phyloP scores from a whole-genome alignment of 2,329 filamentous ascomycete genomes.

The Rasamsonia emersonii region DNA sequence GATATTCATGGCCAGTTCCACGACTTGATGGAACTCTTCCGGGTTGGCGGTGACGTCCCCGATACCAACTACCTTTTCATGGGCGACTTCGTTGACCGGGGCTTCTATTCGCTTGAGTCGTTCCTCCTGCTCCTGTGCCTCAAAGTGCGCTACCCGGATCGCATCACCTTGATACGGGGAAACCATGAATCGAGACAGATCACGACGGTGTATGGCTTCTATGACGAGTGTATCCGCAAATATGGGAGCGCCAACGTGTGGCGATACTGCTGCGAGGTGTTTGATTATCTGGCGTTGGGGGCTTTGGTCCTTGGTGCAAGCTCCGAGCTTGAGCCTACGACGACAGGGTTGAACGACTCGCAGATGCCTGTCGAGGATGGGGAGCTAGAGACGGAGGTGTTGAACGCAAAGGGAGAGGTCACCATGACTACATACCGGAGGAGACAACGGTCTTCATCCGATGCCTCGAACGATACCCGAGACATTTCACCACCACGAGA shows the following conservation, averaged over 20 bases:
- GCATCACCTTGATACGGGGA: slow-evolving; percentile 90
- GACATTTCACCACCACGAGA: slow-evolving; percentile 33
- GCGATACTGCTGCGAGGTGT: slow-evolving; percentile 95
- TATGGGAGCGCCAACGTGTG: slow-evolving; percentile 96
- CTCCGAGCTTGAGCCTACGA: slow-evolving; percentile 54
- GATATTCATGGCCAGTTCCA: slow-evolving; percentile 97
- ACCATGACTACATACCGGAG: slow-evolving; percentile 48
- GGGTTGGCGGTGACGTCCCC: slow-evolving; percentile 85
- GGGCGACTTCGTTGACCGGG: slow-evolving; percentile 96
- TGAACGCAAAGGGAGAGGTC: slow-evolving; percentile 73
- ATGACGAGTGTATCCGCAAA: slow-evolving; percentile 92
- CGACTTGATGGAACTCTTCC: slow-evolving; percentile 92
- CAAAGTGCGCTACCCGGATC: slow-evolving; percentile 94
- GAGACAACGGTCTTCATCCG: slow-evolving; percentile 23
- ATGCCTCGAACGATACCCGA: slow-evolving; percentile 26
- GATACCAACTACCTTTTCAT: slow-evolving; percentile 97
- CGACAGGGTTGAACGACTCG: slow-evolving; percentile 37
- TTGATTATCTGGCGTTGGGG: slow-evolving; percentile 89
- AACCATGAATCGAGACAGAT: slow-evolving; percentile 97
- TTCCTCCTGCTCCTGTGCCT: slow-evolving; percentile 92
- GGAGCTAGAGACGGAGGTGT: slow-evolving; percentile 85
- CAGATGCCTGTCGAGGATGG: slow-evolving; percentile 51
- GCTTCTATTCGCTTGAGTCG: slow-evolving; percentile 95
- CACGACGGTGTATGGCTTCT: slow-evolving; percentile 95
- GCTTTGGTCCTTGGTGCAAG: slow-evolving; percentile 83